phyloP scores from a whole-genome alignment of 2,329 filamentous ascomycete genomes.

The Botryotinia narcissicola region DNA sequence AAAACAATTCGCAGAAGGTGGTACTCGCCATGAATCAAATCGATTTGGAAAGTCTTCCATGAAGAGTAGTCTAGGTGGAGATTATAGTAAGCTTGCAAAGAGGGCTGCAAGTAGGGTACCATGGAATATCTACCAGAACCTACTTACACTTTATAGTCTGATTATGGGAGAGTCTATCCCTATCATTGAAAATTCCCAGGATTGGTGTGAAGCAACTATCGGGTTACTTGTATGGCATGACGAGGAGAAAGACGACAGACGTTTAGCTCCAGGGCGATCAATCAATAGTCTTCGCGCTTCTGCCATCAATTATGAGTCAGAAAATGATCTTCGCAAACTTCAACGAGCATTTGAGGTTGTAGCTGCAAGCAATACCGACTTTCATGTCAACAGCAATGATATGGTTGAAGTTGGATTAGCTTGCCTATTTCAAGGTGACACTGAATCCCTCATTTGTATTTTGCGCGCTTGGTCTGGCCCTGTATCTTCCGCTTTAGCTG shows the following conservation, averaged over 20 bases:
- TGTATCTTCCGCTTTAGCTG: slow-evolving; percentile 73
- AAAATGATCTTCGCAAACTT: slow-evolving; percentile 73
- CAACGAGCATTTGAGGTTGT: slow-evolving; percentile 64
- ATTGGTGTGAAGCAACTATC: slow-evolving; percentile 89
- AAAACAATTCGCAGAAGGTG: slow-evolving; percentile 73
- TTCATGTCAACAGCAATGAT: slow-evolving; percentile 73
- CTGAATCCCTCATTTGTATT: slow-evolving; percentile 71
- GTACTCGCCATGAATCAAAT: slow-evolving; percentile 39
- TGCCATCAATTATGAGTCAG: slow-evolving; percentile 46
- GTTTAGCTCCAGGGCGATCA: slow-evolving; percentile 32
- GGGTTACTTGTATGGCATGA: slow-evolving; percentile 91
- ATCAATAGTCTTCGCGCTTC: slow-evolving; percentile 35
- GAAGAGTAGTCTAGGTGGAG: slow-evolving; percentile 51
- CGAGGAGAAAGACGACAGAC: slow-evolving; percentile 60
- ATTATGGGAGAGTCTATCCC: slow-evolving; percentile 72
- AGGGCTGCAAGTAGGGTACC: slow-evolving; percentile 84
- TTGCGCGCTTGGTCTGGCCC: slow-evolving; percentile 78
- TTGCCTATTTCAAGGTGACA: slow-evolving; percentile 78
- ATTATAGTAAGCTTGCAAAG: slow-evolving; percentile 63
- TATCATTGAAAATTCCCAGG: slow-evolving; percentile 73
- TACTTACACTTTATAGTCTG: slow-evolving; percentile 78
- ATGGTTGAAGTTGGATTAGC: slow-evolving; percentile 78
- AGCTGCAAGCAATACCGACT: slow-evolving; percentile 65
- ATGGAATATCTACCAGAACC: slow-evolving; percentile 84
- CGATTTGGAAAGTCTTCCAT: slow-evolving; percentile 43